Evolutionary conservation across 73 alveolate species (phyloP).

Genomic region (Blepharisma japonicum): DNA sequence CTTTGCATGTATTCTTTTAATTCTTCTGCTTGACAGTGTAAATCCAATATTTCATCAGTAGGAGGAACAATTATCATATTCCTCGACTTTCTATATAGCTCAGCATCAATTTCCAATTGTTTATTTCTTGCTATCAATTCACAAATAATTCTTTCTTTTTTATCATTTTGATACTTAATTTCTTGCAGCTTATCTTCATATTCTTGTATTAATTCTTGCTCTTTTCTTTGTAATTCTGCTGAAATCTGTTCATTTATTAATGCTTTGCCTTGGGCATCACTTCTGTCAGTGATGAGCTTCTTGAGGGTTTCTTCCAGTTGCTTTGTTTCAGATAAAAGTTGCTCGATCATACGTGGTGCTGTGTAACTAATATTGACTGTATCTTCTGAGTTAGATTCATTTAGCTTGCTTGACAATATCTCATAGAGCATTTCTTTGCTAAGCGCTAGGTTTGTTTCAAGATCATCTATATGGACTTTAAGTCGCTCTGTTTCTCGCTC

Average conservation of each 20-base stretch:
- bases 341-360: too few species aligned
- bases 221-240: background rate
- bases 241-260: background rate
- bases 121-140: background rate
- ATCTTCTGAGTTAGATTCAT: too few species aligned
- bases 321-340: too few species aligned
- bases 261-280: slow-evolving; percentile 16
- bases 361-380: too few species aligned
- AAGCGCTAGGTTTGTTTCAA: too few species aligned
- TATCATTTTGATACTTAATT: background rate
- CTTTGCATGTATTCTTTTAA: slow-evolving; percentile 8
- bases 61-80: background rate
- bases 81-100: background rate
- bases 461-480: too few species aligned
- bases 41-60: background rate
- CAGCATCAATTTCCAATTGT: background rate
- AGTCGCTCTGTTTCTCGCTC: too few species aligned
- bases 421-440: too few species aligned
- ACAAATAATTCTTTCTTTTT: background rate
- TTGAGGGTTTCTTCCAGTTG: background rate
- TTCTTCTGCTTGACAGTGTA: background rate
- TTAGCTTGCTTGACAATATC: too few species aligned
- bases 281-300: background rate
- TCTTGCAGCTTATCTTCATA: background rate
- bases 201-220: background rate